phyloP scores from a whole-genome alignment of 2,329 filamentous ascomycete genomes.

The Paracoccidioides lutzii region DNA sequence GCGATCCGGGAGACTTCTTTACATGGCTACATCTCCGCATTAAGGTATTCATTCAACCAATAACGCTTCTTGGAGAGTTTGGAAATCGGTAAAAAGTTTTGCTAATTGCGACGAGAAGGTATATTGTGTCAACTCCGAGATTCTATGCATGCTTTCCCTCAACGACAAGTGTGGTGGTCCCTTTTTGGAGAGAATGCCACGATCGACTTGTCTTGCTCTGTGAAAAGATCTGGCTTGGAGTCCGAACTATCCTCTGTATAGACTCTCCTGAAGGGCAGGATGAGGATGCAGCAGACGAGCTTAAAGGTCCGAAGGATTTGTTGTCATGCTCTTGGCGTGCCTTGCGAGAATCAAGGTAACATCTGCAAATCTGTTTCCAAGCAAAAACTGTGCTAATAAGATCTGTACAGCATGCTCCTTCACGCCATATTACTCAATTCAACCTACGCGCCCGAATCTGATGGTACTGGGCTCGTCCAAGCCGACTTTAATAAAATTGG shows the following conservation, averaged over 20 bases:
- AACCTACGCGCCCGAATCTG: constrained; percentile 33
- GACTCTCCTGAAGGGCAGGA: constrained; percentile 82
- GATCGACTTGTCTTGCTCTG: constrained; percentile 48
- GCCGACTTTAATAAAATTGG: constrained; percentile 55
- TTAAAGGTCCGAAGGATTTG: constrained; percentile 68
- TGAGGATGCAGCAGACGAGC: constrained; percentile 53
- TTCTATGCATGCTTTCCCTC: constrained; percentile 25
- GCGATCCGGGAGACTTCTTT: constrained; percentile 56
- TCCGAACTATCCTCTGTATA: constrained; percentile 70
- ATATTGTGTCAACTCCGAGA: constrained; percentile 36
- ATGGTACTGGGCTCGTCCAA: constrained; percentile 36
- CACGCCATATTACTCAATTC: constrained; percentile 47
- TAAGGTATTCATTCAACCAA: constrained; percentile 36
- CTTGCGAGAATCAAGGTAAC: constrained; percentile 81
- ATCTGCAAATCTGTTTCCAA: constrained; percentile 3
- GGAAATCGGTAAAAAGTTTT: background rate
- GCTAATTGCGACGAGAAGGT: constrained; percentile 20
- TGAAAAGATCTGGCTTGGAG: constrained; percentile 59
- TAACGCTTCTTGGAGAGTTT: background rate
- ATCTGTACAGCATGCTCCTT: constrained; percentile 52
- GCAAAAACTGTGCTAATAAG: constrained; percentile 5
- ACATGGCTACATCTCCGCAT: constrained; percentile 56
- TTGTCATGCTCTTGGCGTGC: constrained; percentile 92
- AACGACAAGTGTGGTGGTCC: constrained; percentile 3
- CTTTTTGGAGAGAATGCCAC: constrained; percentile 23